Evolutionary conservation across 2,329 filamentous ascomycete genomes (phyloP), one percentile per base, ranked within the genome.

Genomic region (Exophiala mesophila): DNA sequence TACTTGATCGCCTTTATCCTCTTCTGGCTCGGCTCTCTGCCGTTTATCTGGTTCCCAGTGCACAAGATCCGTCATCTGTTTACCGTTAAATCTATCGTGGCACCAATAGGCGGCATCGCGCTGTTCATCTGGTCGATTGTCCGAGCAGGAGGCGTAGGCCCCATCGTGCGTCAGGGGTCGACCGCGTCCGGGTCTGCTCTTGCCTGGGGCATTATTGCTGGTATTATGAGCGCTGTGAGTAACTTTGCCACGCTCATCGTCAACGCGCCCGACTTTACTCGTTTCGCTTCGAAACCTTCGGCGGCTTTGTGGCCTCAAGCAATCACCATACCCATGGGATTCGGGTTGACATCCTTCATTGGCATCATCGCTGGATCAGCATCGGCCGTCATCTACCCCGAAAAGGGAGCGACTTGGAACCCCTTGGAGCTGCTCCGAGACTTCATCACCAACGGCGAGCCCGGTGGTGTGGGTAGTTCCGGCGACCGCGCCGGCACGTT

Each of bases 111-210:
- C 12, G 88, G 85, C 37, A 72, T 95, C 36, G 80, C 85, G 10
- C 92, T 92, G 63, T 85, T 95, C 63, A 83, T 87, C 57, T 96
- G 89, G 89, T 78, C 86, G 2, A 74, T 94, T 18, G 80, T 86
- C 24, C 78, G 84, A 19, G 89, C 89, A 20, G 78, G 88, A 31
- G 89, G 88, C 1, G 75, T 89, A 44, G 89, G 89, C 1, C 87
- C 88, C 1, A 87, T 96, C 53, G 74, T 95, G 17, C 72, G 80
- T 44, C 83, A 90, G 59, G 68, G 75, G 0, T 74, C 77, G 34
- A 77, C 68, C 3, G 64, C 78, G 3, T 66, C 77, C 3, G 88
- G 88, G 19, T 82, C 77, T 47, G 73, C 73, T 0, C 72, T 95
- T 3, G 87, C 72, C 2, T 96, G 89, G 89, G 77, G 80, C 17